Conservation (phyloP, 371 early-diverging fungal genomes). For the Dichotomocladium elegans region DNA sequence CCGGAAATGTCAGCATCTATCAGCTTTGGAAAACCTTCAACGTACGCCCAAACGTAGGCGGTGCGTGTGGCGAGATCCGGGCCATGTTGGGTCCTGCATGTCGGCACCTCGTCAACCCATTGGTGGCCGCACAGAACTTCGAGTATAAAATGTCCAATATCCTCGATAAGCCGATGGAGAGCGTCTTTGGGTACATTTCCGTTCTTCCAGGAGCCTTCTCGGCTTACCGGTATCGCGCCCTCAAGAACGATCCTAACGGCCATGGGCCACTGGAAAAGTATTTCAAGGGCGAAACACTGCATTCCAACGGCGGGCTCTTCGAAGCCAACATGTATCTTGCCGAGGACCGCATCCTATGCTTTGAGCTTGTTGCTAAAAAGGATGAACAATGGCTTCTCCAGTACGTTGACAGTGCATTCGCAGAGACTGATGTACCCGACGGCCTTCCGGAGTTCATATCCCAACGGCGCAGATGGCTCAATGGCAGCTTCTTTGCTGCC, state of each 20-base stretch:
- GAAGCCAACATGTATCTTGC: constrained; percentile 78
- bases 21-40: constrained; percentile 73
- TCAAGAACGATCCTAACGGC: constrained; percentile 49
- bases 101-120: constrained; percentile 69
- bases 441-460: constrained; percentile 65
- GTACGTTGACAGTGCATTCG: constrained; percentile 67
- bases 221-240: constrained; percentile 61
- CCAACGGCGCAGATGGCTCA: constrained; percentile 70
- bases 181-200: constrained; percentile 81
- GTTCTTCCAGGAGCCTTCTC: constrained; percentile 79
- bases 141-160: constrained; percentile 90
- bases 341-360: constrained; percentile 76
- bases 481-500: constrained; percentile 72
- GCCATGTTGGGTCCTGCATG: constrained; percentile 55
- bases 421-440: constrained; percentile 72
- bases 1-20: constrained; percentile 56
- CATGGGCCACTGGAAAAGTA: constrained; percentile 64
- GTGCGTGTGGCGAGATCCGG: constrained; percentile 76
- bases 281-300: constrained; percentile 60
- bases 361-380: constrained; percentile 68
- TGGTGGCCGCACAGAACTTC: constrained; percentile 92
- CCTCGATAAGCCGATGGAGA: constrained; percentile 80
- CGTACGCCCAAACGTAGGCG: constrained; percentile 59
- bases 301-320: constrained; percentile 49
- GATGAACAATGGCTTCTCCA: constrained; percentile 62